Evolutionary conservation across 192 early-diverging fungal genomes (phyloP).

Genomic region (Gryganskiella cystojenkinii): DNA sequence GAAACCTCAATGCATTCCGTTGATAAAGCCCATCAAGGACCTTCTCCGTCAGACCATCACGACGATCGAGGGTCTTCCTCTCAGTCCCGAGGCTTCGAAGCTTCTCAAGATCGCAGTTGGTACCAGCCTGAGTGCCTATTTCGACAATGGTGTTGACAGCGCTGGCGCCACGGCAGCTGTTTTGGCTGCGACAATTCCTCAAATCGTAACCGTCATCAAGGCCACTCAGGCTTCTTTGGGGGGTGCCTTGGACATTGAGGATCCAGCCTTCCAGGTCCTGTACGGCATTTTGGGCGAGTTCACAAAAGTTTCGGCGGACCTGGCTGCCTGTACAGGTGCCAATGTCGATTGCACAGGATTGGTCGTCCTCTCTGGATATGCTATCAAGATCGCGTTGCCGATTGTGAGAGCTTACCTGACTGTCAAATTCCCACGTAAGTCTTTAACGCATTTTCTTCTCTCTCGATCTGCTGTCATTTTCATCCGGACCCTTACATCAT

Average conservation of each 20-base stretch:
- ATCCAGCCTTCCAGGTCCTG: slow-evolving; percentile 5
- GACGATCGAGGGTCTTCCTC: not conserved
- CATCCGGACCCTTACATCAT: not conserved
- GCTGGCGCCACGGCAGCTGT: slow-evolving; percentile 2
- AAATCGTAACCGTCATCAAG: slow-evolving; percentile 11
- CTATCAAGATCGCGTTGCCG: slow-evolving; percentile 6
- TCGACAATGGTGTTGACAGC: slow-evolving; percentile 11
- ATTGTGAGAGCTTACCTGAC: not conserved
- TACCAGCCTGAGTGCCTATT: slow-evolving; percentile 2
- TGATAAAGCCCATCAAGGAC: slow-evolving; percentile 15
- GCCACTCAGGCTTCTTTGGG: not conserved
- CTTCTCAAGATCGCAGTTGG: slow-evolving; percentile 10
- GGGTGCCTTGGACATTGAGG: not conserved
- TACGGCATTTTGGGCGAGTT: not conserved
- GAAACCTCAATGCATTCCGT: not conserved
- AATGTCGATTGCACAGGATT: slow-evolving; percentile 12
- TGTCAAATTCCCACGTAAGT: slow-evolving; percentile 10
- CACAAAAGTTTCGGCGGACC: not conserved
- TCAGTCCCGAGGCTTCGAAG: not conserved
- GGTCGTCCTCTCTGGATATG: slow-evolving; percentile 2
- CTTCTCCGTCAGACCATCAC: not conserved
- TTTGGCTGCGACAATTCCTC: not conserved
- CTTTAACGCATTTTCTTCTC: no score
- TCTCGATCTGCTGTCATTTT: not conserved
- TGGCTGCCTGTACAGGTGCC: not conserved